Evolutionary conservation across 805 yeast species (phyloP), one percentile per base, ranked within the genome.

Genomic region (Cyberlindnera mrakii): DNA sequence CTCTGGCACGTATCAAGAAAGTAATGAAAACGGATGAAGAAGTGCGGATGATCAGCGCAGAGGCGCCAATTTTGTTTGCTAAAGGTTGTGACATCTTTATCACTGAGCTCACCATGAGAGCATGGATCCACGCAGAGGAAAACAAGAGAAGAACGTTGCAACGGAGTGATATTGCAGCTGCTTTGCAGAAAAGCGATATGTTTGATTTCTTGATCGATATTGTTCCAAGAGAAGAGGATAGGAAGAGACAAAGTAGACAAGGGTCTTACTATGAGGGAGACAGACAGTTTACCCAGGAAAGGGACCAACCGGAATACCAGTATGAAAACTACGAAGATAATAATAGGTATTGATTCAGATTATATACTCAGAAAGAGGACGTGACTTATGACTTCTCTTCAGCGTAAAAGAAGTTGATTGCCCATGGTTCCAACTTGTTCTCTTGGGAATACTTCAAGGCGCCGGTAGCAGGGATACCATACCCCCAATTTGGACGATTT

Each of bases 61-160:
- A 93, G 66, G 98, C 98, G 1, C 99, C 99, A 2, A 89, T 93
- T 30, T 66, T 93, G 47, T 93, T 93, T 68, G 98, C 99, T 37
- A 93, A 93, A 63, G 98, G 98, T 1, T 93, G 99, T 65, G 99
- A 93, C 61, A 82, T 93, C 30, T 93, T 93, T 65, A 91, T 93
- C 53, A 90, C 99, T 1, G 99, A 93, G 62, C 70, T 93, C 43
- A 90, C 99, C 13, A 90, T 93, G 96, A 74, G 99, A 45, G 97
- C 99, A 7, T 93, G 99, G 99, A 88, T 93, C 48, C 96, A 90
- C 56, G 96, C 98, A 3, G 98, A 93, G 63, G 96, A 88, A 57
- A 87, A 87, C 67, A 93, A 93, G 60, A 76, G 99, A 52, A 69
- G 99, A 47, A 93, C 99, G 5, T 68, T 93, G 46, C 99, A 93